Base-by-base conservation (phyloP, 352 stramenopile species). In the Phytophthora pini region DNA sequence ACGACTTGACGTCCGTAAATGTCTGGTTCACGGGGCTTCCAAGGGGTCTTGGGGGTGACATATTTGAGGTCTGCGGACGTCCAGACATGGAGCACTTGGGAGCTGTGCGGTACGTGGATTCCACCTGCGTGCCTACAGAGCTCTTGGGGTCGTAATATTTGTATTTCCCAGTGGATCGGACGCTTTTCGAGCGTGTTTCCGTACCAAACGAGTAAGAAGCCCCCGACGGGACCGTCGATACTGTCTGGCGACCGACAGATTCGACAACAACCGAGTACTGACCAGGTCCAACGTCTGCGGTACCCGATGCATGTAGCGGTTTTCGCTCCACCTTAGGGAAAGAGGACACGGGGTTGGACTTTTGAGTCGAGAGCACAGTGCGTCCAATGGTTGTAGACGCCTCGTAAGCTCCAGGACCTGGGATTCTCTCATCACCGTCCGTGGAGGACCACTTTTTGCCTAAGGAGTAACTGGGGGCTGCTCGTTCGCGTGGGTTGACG, bases 251-350 rank as follows among this genome's bases (percentile, higher is more conserved):
- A 52, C 84, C 84, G 2, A 92, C 81, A 11, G 80, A 65, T 4
- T 80, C 82, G 39, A 89, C 76, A 26, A 88, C 80, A 24, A 88
- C 80, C n/a, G 75, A 53, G 60, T 93, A 93, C 69, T 93, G 82
- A 2, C 84, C 84, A 10, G 84, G 84, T 2, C 84, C 84, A 2
- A 93, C 84, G 32, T 90, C 81, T 9, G 65, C 79, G 11, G 79
- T 76, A 43, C 68, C 76, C 7, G 68, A 76, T 3, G 70, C 64
- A 3, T 64, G 57, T 41, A 93, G 63, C 10, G 84, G 77, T 61
- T 90, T 93, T 47, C 84, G 74, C 65, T 93, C 83, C 4, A 89
- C 84, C 38, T 88, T 87, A 4, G 82, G 76, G 46, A 93, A 93
- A 10, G 78, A 77, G 13, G 82, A 70, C 68, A 80, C 73, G 1